Percentiles rank a stretch among this genome's conserved stretches.
These are phyloP conservation scores for Datura wrightii DNA, from an alignment of 257 asterid species.

Conservation along the genomic window DNA sequence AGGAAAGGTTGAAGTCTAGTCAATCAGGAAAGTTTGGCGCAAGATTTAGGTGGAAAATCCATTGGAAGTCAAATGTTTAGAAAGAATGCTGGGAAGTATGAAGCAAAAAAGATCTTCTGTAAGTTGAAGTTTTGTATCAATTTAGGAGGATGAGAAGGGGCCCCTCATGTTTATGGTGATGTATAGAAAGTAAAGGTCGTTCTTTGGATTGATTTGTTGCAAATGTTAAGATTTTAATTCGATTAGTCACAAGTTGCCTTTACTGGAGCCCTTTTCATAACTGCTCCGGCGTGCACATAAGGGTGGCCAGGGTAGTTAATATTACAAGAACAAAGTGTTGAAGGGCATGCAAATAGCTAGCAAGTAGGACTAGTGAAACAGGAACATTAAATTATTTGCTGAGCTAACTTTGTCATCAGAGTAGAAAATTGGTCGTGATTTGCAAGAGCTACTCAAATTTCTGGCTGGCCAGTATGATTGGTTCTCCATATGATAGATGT, in stretches of 20 bases:
- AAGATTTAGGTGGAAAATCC: slow-evolving; percentile 15
- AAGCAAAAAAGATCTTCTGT: not conserved
- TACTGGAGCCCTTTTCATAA: not conserved
- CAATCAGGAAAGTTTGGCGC: not conserved
- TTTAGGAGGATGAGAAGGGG: not conserved
- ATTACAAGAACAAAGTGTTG: not conserved
- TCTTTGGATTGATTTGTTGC: not conserved
- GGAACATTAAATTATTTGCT: not conserved
- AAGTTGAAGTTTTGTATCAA: not conserved
- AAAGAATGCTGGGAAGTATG: not conserved
- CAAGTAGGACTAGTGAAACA: not conserved
- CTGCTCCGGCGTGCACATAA: not conserved
- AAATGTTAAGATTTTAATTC: not conserved
- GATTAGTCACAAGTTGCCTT: slow-evolving; percentile 14
- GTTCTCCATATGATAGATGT: not conserved
- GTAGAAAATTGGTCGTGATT: not conserved
- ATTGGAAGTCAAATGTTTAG: not conserved
- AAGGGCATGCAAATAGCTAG: not conserved
- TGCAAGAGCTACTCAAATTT: not conserved
- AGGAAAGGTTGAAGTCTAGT: not conserved
- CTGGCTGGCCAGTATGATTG: not conserved
- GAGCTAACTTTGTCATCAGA: not conserved
- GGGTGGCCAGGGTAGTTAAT: not conserved
- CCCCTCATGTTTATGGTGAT: not conserved
- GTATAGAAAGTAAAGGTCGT: not conserved